Evolutionary conservation across 306 rosid genomes (phyloP).

Genomic region (Cyamopsis tetragonoloba): DNA sequence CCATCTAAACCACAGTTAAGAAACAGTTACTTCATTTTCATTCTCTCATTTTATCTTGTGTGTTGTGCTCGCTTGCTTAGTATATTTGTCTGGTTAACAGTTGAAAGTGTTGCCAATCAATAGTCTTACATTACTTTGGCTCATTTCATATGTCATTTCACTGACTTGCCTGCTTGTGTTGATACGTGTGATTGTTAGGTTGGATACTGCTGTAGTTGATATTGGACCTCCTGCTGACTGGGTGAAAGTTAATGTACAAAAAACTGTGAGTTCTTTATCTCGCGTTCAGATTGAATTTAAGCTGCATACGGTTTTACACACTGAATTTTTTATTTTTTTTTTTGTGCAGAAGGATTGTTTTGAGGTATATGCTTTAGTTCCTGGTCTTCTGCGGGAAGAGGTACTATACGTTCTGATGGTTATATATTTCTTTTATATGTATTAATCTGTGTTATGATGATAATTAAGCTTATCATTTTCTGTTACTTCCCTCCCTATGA

Average conservation of each 20-base stretch:
- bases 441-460: slow-evolving; percentile 6
- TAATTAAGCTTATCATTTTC: not conserved
- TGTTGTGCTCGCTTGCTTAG: slow-evolving; percentile 15
- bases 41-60: not conserved
- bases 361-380: slow-evolving; percentile 96
- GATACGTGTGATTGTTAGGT: slow-evolving; percentile 44
- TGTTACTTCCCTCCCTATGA: not conserved
- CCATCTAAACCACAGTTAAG: slow-evolving; percentile 86
- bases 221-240: slow-evolving; percentile 97
- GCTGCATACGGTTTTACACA: not conserved
- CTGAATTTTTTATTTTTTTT: too few relatives aligned
- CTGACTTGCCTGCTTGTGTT: slow-evolving; percentile 32
- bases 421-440: not conserved
- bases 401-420: slow-evolving; percentile 36
- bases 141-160: not conserved
- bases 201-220: slow-evolving; percentile 77
- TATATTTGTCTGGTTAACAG: slow-evolving; percentile 9
- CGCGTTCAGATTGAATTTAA: slow-evolving; percentile 15
- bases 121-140: slow-evolving; percentile 5
- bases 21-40: slow-evolving; percentile 21
- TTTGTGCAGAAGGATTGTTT: slow-evolving; percentile 88
- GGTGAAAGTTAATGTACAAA: slow-evolving; percentile 95
- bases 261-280: slow-evolving; percentile 61
- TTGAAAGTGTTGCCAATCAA: slow-evolving; percentile 18
- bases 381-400: slow-evolving; percentile 99